Evolutionary conservation across 2,329 filamentous ascomycete genomes (phyloP).

Genomic region (Tolypocladium pustulatum): DNA sequence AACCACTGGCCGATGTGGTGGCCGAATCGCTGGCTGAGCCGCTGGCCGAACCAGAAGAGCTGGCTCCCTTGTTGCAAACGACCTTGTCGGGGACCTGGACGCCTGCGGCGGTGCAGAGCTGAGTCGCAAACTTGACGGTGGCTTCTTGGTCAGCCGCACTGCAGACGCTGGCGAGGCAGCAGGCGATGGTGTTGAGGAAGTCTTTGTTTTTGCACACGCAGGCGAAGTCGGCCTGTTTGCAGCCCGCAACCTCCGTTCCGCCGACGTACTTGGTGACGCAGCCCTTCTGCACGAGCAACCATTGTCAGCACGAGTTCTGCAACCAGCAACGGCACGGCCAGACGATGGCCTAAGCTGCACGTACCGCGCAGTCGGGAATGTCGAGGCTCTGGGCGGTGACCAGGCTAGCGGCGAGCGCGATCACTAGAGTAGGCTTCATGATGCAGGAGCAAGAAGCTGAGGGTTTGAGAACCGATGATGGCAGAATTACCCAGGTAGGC

Average conservation of each 20-base stretch:
- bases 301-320: not conserved
- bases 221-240: constrained; percentile 24
- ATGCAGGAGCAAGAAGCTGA: constrained; percentile 4
- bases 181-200: constrained; percentile 30
- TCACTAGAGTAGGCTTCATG: constrained; percentile 25
- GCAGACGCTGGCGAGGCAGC: constrained; percentile 28
- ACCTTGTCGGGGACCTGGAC: constrained; percentile 26
- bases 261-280: constrained; percentile 23
- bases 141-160: constrained; percentile 17
- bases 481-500: not conserved
- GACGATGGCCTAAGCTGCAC: constrained; percentile 7
- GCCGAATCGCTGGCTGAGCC: constrained; percentile 4
- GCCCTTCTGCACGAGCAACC: constrained; percentile 11
- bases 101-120: constrained; percentile 25
- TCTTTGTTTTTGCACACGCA: constrained; percentile 30
- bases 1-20: no score
- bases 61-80: constrained; percentile 17
- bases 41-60: not conserved
- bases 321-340: not conserved
- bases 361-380: constrained; percentile 28
- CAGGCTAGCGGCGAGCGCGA: constrained; percentile 20
- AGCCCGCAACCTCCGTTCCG: constrained; percentile 24
- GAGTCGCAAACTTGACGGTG: constrained; percentile 25
- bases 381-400: constrained; percentile 20
- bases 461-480: not conserved